Evolutionary conservation across 441 rosid genomes (phyloP), one percentile per base, ranked within the genome.

Genomic region (Theobroma grandiflorum): DNA sequence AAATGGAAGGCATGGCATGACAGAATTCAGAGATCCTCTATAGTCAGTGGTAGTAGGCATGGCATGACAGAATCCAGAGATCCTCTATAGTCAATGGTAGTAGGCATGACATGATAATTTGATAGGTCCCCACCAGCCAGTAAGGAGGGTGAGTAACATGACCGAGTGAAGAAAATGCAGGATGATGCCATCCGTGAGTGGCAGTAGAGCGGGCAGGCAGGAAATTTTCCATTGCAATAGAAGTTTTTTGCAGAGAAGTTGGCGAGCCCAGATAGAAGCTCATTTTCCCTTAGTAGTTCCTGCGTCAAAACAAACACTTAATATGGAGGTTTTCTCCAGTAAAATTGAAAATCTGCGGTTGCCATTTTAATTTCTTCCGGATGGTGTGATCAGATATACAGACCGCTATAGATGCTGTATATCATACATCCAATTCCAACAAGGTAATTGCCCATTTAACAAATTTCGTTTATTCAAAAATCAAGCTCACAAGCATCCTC

Each of bases 231-330:
- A 86, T 80, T 84, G 88, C 90, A 86, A 83, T 77, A 74, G 78
- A 84, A 77, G 74, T 82, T 81, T 84, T 82, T 86, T 82, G 88
- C 86, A 88, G 87, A 85, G 90, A 87, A 84, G 90, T 84, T 85
- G 88, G 67, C 86, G 76, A 88, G 90, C 89, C 84, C 85, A 82
- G 86, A 91, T 55, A 86, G 87, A 88, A 88, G 90, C 90, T 94
- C 94, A 92, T 61, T 82, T 85, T 87, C 89, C 94, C 85, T 87
- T 87, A 84, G 88, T 80, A 84, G 90, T 81, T 89, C 97, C 98
- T 94, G 98, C 95, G 93, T 89, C 91, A 91, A 94, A 94, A 91
- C 88, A 94, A 94, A 91, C 91, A 84, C 94, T 94, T 89, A 86
- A 92, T 86, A 87, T 71, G 82, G 88, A 79, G 85, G 65, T 78